Percentiles rank a stretch among this genome's conserved stretches.
Evolutionary conservation across 2,329 filamentous ascomycete genomes (phyloP).

Genomic region (Proliferodiscus dingleyae): DNA sequence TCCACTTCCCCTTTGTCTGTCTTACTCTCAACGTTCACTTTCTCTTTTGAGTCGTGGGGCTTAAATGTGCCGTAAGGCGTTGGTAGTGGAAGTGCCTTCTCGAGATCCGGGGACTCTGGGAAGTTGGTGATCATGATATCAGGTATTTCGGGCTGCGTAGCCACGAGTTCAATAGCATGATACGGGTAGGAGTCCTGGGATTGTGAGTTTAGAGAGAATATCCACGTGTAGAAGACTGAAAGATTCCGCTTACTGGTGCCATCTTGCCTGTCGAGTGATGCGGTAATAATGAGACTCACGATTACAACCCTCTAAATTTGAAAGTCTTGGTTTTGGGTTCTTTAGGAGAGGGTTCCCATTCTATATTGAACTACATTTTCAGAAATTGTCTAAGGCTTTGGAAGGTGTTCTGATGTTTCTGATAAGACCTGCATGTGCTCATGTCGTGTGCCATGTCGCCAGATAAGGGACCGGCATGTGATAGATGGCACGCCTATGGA

Average conservation of each 20-base stretch:
- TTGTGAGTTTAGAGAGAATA: too few species aligned
- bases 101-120: background rate
- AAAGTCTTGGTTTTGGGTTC: background rate
- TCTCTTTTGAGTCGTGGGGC: background rate
- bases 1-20: background rate
- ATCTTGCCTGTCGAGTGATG: too few species aligned
- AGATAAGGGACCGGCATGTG: background rate
- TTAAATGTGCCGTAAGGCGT: background rate
- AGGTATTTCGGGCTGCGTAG: too few species aligned
- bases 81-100: background rate
- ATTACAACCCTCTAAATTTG: too few species aligned
- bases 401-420: background rate
- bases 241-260: too few species aligned
- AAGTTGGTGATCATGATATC: too few species aligned
- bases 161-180: too few species aligned
- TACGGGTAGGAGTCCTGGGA: too few species aligned
- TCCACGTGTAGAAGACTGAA: too few species aligned
- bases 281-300: too few species aligned
- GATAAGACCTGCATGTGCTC: background rate
- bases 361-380: background rate
- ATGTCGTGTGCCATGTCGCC: background rate
- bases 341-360: background rate
- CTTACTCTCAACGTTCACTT: background rate
- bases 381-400: background rate
- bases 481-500: too few species aligned